These are phyloP conservation scores for Scedosporium minutisporum DNA, from an alignment of 2,329 filamentous ascomycete genomes.

Conservation along the genomic window DNA sequence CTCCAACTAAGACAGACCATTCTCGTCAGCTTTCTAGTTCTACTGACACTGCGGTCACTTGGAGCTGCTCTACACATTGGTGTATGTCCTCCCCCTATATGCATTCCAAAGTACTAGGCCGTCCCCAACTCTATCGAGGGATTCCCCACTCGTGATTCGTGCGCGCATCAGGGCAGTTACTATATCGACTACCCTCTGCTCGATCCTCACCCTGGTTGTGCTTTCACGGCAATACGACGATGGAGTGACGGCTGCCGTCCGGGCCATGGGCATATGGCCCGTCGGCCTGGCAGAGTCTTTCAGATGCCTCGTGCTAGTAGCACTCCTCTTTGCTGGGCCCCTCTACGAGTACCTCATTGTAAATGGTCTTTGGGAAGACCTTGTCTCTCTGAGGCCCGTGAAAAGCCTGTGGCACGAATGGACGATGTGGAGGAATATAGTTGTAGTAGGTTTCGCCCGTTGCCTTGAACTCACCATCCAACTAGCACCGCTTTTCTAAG, in stretches of 20 bases:
- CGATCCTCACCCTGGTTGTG: conserved; percentile 56
- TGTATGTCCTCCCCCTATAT: conserved; percentile 91
- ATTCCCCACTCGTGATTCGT: conserved; percentile 82
- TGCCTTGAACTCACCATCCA: background rate
- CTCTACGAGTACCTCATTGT: conserved; percentile 71
- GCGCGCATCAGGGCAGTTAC: conserved; percentile 75
- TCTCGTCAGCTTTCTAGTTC: background rate
- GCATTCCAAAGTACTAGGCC: conserved; percentile 70
- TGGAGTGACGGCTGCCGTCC: conserved; percentile 44
- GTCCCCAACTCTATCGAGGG: conserved; percentile 67
- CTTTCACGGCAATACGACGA: conserved; percentile 42
- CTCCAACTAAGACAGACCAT: background rate
- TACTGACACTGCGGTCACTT: background rate
- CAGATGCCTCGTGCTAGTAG: conserved; percentile 60
- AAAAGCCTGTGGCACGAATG: conserved; percentile 58
- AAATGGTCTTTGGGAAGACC: conserved; percentile 59
- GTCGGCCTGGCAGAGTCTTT: conserved; percentile 53
- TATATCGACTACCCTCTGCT: conserved; percentile 61
- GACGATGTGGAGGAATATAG: conserved; percentile 77
- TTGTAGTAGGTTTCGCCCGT: conserved; percentile 54
- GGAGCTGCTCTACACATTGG: conserved; percentile 69
- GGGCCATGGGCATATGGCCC: conserved; percentile 75
- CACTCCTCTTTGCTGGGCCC: conserved; percentile 72
- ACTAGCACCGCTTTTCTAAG: background rate
- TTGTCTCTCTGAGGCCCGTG: conserved; percentile 46